A percentile compares a stretch with the other conserved stretches of the same genome.
phyloP scores from a whole-genome alignment of 2,329 filamentous ascomycete genomes.

The Penicillium sp. region DNA sequence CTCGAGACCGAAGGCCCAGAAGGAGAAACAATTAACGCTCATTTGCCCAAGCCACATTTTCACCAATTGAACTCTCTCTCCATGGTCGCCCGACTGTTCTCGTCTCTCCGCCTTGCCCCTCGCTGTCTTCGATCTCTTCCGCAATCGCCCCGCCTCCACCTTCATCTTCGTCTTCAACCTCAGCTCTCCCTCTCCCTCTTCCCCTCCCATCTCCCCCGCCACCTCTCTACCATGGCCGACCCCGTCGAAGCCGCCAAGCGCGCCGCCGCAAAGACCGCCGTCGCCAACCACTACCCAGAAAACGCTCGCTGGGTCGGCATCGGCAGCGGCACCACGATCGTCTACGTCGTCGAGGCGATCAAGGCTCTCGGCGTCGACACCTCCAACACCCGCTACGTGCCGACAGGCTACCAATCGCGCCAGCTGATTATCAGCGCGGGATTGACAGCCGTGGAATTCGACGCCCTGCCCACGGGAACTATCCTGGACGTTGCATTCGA shows the following conservation, averaged over 20 bases:
- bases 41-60: too few relatives aligned
- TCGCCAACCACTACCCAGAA: constrained; percentile 62
- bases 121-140: constrained; percentile 3
- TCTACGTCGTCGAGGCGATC: constrained; percentile 69
- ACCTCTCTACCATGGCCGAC: constrained; percentile 37
- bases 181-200: neutral
- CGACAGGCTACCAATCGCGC: constrained; percentile 88
- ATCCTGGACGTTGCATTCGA: constrained; percentile 90
- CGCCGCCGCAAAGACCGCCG: constrained; percentile 60
- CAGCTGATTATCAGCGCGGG: constrained; percentile 81
- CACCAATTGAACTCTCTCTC: neutral
- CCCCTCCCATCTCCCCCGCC: constrained; percentile 19
- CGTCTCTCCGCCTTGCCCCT: constrained; percentile 7
- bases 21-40: neutral
- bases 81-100: constrained; percentile 8
- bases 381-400: constrained; percentile 75
- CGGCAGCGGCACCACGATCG: constrained; percentile 66
- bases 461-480: constrained; percentile 66
- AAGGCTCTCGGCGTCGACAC: constrained; percentile 50
- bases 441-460: constrained; percentile 74
- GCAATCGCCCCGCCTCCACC: constrained; percentile 2
- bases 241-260: constrained; percentile 61
- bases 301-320: constrained; percentile 63
- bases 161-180: constrained; percentile 1
- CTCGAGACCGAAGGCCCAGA: too few relatives aligned